Percentiles rank a stretch among this genome's conserved stretches.
Evolutionary conservation across 192 early-diverging fungal genomes (phyloP).

Genomic region (Kappamyces sp.): DNA sequence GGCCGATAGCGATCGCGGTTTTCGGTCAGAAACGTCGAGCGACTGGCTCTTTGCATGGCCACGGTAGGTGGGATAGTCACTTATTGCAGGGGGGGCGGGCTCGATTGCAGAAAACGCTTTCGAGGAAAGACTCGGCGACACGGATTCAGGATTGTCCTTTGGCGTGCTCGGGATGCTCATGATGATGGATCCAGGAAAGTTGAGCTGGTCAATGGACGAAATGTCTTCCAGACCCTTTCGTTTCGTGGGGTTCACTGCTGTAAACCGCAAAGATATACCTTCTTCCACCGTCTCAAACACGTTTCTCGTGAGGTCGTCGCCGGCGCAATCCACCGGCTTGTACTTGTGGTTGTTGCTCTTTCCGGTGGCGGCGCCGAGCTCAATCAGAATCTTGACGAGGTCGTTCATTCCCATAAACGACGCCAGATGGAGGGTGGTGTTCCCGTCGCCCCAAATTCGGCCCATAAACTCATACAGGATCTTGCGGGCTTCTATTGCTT

Average conservation of each 20-base stretch:
- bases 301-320: slow-evolving; percentile 49
- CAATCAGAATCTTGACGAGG: slow-evolving; percentile 49
- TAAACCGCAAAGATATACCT: slow-evolving; percentile 17
- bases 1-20: neutral
- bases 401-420: slow-evolving; percentile 61
- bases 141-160: no score
- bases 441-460: slow-evolving; percentile 62
- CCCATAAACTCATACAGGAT: slow-evolving; percentile 65
- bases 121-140: no score
- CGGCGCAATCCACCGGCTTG: slow-evolving; percentile 63
- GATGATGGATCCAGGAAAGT: no score
- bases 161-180: no score
- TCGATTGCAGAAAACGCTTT: no score
- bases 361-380: slow-evolving; percentile 41
- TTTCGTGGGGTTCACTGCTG: slow-evolving; percentile 13
- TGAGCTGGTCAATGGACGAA: no score
- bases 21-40: no score
- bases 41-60: no score
- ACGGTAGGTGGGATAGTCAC: no score
- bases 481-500: slow-evolving; percentile 56
- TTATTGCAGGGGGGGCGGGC: no score
- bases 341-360: slow-evolving; percentile 58
- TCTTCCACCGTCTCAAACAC: slow-evolving; percentile 37
- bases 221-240: slow-evolving; percentile 3
- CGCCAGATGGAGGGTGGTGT: slow-evolving; percentile 60